Base-by-base conservation (phyloP, 371 early-diverging fungal genomes). In the Scutellospora calospora region DNA sequence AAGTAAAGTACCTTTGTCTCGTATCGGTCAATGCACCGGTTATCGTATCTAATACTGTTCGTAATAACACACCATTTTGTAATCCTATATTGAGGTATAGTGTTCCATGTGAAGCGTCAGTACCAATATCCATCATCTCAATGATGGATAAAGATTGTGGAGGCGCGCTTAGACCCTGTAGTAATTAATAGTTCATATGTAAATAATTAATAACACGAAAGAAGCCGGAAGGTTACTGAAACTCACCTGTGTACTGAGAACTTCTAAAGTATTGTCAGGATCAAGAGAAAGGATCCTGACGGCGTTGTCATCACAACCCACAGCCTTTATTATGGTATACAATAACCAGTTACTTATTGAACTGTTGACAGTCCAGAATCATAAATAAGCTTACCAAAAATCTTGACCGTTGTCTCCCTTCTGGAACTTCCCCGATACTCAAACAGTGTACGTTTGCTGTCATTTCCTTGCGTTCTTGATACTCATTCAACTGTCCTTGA, bases 281-380 rank as follows among this genome's bases (percentile, higher is more conserved):
- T 97, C 98, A 66, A 97, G 86, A 41, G 94, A 93, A 45, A 97
- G 83, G 38, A 98, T 89, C 72, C 99, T 91, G 2, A 98, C 97
- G 2, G 98, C 98, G 77, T 91, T 89, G 85, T 99, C 99, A 66
- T 89, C 93, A 85, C 97, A 97, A 20, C 97, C 99, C 6, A 96
- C 94, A 6, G 98, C 97, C 87, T 88, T 63, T 25, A 38, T 20
- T 52, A n/a, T 57, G 35, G 1, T 22, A 55, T 5, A 27, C 38
- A 25, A 20, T 60, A 51, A 25, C 14, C 33, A 57, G 29, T 29
- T 59, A 69, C 6, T 33, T 22, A 25, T 22, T 35, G 45, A 69
- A 71, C 25, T n/a, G 18, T 71, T 20, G 8, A 25, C n/a, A 57
- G n/a, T 12, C 45, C 45, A 62, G 18, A 62, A 62, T 62, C 16